Conservation (phyloP, 306 rosid genomes). For the Castanea sativa region DNA sequence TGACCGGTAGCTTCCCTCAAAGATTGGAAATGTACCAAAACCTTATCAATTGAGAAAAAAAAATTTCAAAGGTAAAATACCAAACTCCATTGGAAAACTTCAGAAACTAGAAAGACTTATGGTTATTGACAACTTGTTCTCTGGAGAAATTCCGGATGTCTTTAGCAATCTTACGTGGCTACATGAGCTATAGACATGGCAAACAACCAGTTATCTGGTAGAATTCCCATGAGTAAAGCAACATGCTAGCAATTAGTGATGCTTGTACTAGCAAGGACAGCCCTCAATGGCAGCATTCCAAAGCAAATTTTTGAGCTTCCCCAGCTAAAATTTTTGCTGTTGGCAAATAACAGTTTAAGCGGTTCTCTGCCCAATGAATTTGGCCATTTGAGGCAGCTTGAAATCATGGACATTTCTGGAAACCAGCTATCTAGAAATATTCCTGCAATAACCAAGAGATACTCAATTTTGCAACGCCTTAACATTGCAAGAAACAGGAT, state of each 20-base stretch:
- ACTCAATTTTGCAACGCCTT: constrained; percentile 9
- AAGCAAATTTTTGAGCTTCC: constrained; percentile 32
- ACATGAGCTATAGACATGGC: not conserved
- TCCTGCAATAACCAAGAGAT: not conserved
- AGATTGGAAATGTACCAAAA: constrained; percentile 23
- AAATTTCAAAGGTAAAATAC: not conserved
- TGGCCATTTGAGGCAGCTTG: constrained; percentile 34
- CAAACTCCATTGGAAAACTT: constrained; percentile 29
- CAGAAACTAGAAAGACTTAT: not conserved
- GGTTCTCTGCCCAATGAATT: constrained; percentile 27
- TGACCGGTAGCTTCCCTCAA: constrained; percentile 30
- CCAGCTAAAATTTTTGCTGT: not conserved
- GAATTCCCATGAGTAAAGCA: constrained; percentile 24
- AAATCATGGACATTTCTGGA: constrained; percentile 5
- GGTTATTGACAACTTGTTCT: constrained; percentile 11
- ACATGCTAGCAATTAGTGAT: not conserved
- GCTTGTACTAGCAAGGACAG: constrained; percentile 17
- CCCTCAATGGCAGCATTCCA: constrained; percentile 37
- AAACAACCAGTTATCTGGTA: constrained; percentile 18
- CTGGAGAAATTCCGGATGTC: constrained; percentile 38
- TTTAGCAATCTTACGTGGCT: constrained; percentile 39
- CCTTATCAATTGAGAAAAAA: constrained; percentile 24
- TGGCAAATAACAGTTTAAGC: constrained; percentile 19
- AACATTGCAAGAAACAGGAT: constrained; percentile 31
- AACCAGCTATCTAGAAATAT: constrained; percentile 33